phyloP scores from a whole-genome alignment of 306 rosid genomes.

The Potentilla sterilis region DNA sequence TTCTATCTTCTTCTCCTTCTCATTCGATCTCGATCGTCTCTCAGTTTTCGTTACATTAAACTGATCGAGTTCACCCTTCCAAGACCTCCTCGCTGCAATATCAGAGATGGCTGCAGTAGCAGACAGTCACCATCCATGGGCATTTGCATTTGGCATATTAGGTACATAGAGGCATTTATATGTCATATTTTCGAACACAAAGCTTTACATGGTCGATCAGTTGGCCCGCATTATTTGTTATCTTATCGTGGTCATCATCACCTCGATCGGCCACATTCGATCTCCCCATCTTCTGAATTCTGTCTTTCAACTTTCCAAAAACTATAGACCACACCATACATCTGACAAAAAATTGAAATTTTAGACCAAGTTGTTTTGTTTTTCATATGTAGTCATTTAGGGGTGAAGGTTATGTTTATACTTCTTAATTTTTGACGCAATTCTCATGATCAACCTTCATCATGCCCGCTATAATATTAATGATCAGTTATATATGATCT shows the following conservation, averaged over 20 bases:
- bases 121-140: slow-evolving; percentile 37
- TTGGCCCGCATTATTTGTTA: not conserved
- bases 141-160: slow-evolving; percentile 71
- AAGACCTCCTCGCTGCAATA: not conserved
- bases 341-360: not conserved
- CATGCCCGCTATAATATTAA: not conserved
- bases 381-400: not conserved
- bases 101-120: slow-evolving; percentile 39
- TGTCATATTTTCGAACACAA: not conserved
- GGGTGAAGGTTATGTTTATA: not conserved
- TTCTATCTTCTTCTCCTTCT: slow-evolving; percentile 7
- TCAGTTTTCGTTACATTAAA: not conserved
- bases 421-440: no score
- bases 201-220: not conserved
- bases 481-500: not conserved
- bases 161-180: slow-evolving; percentile 34
- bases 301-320: no score
- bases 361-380: not conserved
- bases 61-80: not conserved
- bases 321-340: not conserved
- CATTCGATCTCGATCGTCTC: not conserved
- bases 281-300: not conserved
- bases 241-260: not conserved
- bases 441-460: slow-evolving; percentile 17
- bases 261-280: not conserved